Percentiles rank a stretch among this genome's conserved stretches.
phyloP scores from a whole-genome alignment of 106 monocot species.

The Cymbidium sinense region DNA sequence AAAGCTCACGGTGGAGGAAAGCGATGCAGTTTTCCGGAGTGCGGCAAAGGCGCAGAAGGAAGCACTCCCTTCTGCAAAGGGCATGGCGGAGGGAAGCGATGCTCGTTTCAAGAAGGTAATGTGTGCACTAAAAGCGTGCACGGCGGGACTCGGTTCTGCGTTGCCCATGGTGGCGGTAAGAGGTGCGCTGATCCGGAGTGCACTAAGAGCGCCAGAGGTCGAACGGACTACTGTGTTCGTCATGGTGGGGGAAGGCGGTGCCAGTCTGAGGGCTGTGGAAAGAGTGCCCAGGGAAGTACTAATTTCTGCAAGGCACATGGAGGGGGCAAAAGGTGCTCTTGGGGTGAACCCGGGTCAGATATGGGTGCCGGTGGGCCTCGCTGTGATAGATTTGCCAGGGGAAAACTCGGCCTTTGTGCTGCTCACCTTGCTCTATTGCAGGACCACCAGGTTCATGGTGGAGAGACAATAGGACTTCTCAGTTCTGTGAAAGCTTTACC shows the following conservation, averaged over 20 bases:
- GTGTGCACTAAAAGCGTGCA: slow-evolving; percentile 65
- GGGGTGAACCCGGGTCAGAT: slow-evolving; percentile 32
- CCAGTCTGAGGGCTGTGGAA: slow-evolving; percentile 36
- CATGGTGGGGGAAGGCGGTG: slow-evolving; percentile 65
- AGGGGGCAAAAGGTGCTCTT: slow-evolving; percentile 47
- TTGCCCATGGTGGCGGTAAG: slow-evolving; percentile 69
- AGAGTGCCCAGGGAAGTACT: slow-evolving; percentile 67
- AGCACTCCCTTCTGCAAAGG: slow-evolving; percentile 53
- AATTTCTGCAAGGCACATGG: slow-evolving; percentile 66
- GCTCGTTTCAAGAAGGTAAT: slow-evolving; percentile 38
- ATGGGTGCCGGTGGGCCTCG: slow-evolving; percentile 20
- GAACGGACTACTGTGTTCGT: slow-evolving; percentile 48
- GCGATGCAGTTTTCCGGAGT: slow-evolving; percentile 37
- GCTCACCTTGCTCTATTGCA: slow-evolving; percentile 34
- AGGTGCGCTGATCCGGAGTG: slow-evolving; percentile 37
- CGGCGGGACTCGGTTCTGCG: slow-evolving; percentile 54
- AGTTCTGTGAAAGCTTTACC: too few relatives aligned
- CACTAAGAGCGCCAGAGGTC: slow-evolving; percentile 45
- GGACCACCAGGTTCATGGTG: slow-evolving; percentile 48
- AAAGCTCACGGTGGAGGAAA: slow-evolving; percentile 60
- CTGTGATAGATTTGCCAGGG: slow-evolving; percentile 38
- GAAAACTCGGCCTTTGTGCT: slow-evolving; percentile 34
- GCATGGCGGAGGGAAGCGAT: slow-evolving; percentile 58
- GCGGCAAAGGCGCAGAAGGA: slow-evolving; percentile 51
- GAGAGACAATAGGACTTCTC: slow-evolving; percentile 19